These are phyloP conservation scores for Lentinula edodes DNA, from an alignment of 768 basidiomycete genomes.

Conservation along the genomic window DNA sequence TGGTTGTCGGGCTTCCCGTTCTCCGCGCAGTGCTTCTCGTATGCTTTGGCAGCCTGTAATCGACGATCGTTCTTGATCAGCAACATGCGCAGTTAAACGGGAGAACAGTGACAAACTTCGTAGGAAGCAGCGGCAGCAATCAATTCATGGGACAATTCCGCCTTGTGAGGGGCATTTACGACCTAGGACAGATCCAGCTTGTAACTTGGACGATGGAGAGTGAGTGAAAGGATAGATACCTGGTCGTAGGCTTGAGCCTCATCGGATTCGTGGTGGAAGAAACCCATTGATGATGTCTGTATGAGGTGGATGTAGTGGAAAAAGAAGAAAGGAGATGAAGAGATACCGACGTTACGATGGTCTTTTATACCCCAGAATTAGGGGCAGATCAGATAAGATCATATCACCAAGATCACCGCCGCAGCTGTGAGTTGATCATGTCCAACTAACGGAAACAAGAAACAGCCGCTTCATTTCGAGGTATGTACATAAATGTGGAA, in stretches of 20 bases:
- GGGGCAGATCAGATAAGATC: no score
- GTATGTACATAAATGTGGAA: no score
- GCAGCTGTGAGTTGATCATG: no score
- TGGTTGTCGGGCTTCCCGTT: constrained; percentile 40
- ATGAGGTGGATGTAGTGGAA: no score
- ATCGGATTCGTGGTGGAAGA: constrained; percentile 11
- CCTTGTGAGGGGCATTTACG: constrained; percentile 36
- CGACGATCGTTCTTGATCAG: not conserved
- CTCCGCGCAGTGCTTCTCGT: constrained; percentile 34
- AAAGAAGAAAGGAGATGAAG: no score
- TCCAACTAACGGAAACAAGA: no score
- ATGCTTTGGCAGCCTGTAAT: constrained; percentile 41
- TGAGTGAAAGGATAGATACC: not conserved
- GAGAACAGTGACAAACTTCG: constrained; percentile 24
- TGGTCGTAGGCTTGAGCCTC: constrained; percentile 16
- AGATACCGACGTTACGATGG: no score
- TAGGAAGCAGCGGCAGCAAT: constrained; percentile 49
- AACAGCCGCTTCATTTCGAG: no score
- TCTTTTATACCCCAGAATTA: no score
- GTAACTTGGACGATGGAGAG: not conserved
- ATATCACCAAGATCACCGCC: no score
- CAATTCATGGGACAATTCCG: constrained; percentile 46
- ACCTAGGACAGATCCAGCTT: constrained; percentile 19
- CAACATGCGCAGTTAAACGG: no score
- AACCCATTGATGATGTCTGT: constrained; percentile 6